Base-by-base conservation (phyloP, 2,329 filamentous ascomycete species). In the Colletotrichum sojae region DNA sequence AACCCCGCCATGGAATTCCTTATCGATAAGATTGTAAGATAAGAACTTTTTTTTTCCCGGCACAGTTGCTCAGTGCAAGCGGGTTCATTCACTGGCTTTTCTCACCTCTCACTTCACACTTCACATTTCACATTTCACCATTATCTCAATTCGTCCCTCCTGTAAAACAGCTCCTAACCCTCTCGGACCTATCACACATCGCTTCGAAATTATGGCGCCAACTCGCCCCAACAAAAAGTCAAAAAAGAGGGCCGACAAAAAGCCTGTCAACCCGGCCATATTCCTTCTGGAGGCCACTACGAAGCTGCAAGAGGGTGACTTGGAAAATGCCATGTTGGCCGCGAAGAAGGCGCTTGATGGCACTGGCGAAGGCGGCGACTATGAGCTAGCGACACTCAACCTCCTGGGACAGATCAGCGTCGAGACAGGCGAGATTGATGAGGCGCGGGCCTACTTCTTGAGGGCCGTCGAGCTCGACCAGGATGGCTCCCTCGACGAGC, bases 341-440 rank as follows among this genome's bases (percentile, higher is more conserved):
- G 86, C 85, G 5, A 75, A 79, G 39, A 74, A 79, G 27, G 85
- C 85, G 2, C 81, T 86, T 43, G 79, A 83, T 43, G 73, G 77
- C 10, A 83, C 83, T 3, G 83, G 83, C 4, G 72, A 78, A 15
- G 82, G 79, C 46, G 84, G 85, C 72, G 84, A 86, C 59, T 81
- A 82, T 71, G 86, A 88, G 53, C 84, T 94, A 16, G 86, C 90
- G 12, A 92, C 92, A 1, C 82, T 95, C 57, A 93, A 92, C 73
- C 83, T 97, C 40, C 86, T 96, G 22, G 95, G 92, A 63, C 93
- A 97, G 75, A 94, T 97, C 75, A 87, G 90, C 74, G 87, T 97
- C 65, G 94, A 97, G 77, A 82, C 93, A 3, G 95, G 96, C 71
- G 93, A 98, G 52, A 86, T 93, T 62, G 92, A 95, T 61, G 83